Conservation (phyloP, 306 rosid genomes). For the Dalbergia cochinchinensis region DNA sequence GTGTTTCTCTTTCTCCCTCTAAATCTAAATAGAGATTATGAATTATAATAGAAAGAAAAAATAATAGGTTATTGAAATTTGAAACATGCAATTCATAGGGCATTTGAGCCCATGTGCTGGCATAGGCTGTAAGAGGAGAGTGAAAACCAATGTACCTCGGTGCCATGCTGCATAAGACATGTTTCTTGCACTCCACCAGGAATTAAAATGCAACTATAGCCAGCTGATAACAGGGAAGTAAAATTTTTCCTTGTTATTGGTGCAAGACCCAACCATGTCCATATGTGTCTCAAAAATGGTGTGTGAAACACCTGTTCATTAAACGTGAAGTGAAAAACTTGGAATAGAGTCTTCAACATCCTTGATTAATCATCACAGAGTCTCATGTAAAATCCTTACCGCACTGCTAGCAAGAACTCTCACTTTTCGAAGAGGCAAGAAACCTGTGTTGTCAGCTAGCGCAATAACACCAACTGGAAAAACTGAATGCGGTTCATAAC, state of each 20-base stretch:
- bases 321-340: slow-evolving; percentile 47
- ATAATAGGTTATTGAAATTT: slow-evolving; percentile 25
- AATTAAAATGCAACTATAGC: slow-evolving; percentile 79
- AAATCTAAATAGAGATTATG: neutral
- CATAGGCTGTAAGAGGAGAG: slow-evolving; percentile 32
- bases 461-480: slow-evolving; percentile 85
- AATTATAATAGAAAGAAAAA: slow-evolving; percentile 4
- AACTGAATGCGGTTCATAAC: slow-evolving; percentile 97
- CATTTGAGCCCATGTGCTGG: slow-evolving; percentile 14
- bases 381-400: slow-evolving; percentile 63
- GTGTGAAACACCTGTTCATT: slow-evolving; percentile 79
- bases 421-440: slow-evolving; percentile 82
- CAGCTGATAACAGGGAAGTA: slow-evolving; percentile 64
- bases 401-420: slow-evolving; percentile 95
- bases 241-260: slow-evolving; percentile 78
- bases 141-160: slow-evolving; percentile 68
- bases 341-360: slow-evolving; percentile 28
- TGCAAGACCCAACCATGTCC: slow-evolving; percentile 96
- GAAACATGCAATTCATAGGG: slow-evolving; percentile 24
- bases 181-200: slow-evolving; percentile 99
- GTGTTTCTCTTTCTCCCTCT: slow-evolving; percentile 29
- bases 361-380: slow-evolving; percentile 30
- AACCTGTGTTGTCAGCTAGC: slow-evolving; percentile 79
- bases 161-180: slow-evolving; percentile 77
- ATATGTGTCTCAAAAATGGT: slow-evolving; percentile 90